These are phyloP conservation scores for Vaccinium macrocarpon DNA, from an alignment of 148 eudicot genomes.

Conservation along the genomic window DNA sequence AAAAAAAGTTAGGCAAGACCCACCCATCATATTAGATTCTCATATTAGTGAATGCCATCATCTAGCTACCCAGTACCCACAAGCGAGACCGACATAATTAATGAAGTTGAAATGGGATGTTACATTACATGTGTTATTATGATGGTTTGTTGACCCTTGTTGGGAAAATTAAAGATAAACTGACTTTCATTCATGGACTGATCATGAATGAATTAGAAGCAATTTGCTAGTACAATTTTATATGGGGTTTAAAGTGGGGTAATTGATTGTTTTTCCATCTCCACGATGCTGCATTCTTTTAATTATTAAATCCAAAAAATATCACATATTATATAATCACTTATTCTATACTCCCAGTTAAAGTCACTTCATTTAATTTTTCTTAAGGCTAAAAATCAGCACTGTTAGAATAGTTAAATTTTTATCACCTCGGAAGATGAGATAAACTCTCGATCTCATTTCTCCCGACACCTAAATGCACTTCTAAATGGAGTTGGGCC, in stretches of 20 bases:
- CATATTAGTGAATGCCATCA: neutral
- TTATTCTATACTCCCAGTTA: neutral
- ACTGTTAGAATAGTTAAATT: too few species aligned
- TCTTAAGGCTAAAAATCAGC: too few species aligned
- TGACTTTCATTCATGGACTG: neutral
- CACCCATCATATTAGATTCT: neutral
- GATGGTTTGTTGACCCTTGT: conserved; percentile 6
- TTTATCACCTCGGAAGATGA: too few species aligned
- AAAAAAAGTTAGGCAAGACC: too few species aligned
- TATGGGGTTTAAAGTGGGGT: neutral
- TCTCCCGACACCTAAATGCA: too few species aligned
- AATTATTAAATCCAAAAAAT: neutral
- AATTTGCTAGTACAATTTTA: too few species aligned
- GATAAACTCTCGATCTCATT: too few species aligned
- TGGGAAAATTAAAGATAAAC: neutral
- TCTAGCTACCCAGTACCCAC: neutral
- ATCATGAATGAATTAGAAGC: neutral
- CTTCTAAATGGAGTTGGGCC: too few species aligned
- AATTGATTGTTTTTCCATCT: neutral
- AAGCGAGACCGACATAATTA: neutral
- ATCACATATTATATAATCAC: neutral
- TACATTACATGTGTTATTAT: neutral
- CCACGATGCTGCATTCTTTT: neutral
- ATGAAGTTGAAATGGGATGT: neutral
- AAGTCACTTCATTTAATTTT: neutral